Conservation (phyloP, 164 flowering plant genomes). For the Litsea cubeba region DNA sequence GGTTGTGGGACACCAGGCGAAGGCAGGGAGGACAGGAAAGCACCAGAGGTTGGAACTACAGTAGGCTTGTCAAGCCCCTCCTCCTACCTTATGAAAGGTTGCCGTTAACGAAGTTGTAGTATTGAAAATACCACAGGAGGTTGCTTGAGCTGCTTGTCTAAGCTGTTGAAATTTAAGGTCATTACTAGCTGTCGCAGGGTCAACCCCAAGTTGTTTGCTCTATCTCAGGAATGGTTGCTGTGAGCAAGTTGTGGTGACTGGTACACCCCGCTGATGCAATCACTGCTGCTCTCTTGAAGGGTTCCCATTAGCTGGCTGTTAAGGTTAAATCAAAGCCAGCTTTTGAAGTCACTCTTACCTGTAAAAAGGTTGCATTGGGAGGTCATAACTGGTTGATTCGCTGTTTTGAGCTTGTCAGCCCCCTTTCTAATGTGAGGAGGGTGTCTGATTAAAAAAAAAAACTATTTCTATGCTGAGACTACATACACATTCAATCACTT, state of each 20-base stretch:
- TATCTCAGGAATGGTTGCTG: no score
- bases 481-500: no score
- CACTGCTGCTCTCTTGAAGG: neutral
- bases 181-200: neutral
- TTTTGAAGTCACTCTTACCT: neutral
- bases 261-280: no score
- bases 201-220: no score
- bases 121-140: no score
- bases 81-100: conserved; percentile 49
- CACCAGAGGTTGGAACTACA: conserved; percentile 11
- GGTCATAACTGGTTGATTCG: neutral
- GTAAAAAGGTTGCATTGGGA: neutral
- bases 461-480: no score
- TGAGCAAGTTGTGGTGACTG: no score
- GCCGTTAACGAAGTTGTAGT: conserved; percentile 13
- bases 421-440: neutral
- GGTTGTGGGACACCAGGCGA: conserved; percentile 62
- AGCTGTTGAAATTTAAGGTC: neutral
- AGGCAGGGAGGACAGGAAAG: conserved; percentile 28
- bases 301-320: conserved; percentile 1
- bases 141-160: neutral
- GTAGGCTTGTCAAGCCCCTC: conserved; percentile 25
- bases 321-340: neutral
- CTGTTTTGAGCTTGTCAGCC: neutral
- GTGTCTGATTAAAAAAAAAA: no score